These are phyloP conservation scores for Lablab purpureus DNA, from an alignment of 306 rosid genomes.

Conservation along the genomic window DNA sequence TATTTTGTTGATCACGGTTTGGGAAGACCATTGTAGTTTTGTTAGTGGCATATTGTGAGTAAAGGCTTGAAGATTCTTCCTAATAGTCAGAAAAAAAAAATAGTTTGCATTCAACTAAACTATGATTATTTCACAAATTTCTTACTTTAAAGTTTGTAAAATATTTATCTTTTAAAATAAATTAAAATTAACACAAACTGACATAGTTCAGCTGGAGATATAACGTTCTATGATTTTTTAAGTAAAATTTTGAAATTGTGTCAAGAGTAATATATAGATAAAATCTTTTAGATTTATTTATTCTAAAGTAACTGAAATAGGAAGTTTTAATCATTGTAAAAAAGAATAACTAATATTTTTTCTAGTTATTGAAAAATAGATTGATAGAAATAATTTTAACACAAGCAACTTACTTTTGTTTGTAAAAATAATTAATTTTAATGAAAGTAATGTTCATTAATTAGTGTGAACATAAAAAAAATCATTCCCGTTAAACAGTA, in stretches of 20 bases:
- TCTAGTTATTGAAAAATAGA: not conserved
- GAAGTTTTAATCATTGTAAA: too few species aligned
- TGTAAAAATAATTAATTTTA: not conserved
- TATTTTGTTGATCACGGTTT: not conserved
- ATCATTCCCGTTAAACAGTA: not conserved
- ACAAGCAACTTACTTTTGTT: not conserved
- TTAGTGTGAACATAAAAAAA: not conserved
- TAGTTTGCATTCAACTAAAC: not conserved
- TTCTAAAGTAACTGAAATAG: too few species aligned
- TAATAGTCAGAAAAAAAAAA: not conserved
- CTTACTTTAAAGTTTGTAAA: not conserved
- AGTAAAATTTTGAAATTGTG: too few species aligned
- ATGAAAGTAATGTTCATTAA: not conserved
- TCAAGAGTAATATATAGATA: too few species aligned
- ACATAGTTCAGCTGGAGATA: not conserved
- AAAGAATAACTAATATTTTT: too few species aligned
- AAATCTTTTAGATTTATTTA: too few species aligned
- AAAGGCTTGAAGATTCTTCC: conserved; percentile 12
- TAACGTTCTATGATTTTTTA: too few species aligned
- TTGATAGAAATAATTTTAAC: not conserved
- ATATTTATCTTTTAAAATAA: not conserved
- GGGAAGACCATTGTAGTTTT: not conserved
- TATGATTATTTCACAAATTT: not conserved
- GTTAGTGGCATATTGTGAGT: not conserved
- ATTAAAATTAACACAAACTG: not conserved